These are phyloP conservation scores for Hypoxylon sp. DNA, from an alignment of 2,329 filamentous ascomycete species.

Conservation along the genomic window DNA sequence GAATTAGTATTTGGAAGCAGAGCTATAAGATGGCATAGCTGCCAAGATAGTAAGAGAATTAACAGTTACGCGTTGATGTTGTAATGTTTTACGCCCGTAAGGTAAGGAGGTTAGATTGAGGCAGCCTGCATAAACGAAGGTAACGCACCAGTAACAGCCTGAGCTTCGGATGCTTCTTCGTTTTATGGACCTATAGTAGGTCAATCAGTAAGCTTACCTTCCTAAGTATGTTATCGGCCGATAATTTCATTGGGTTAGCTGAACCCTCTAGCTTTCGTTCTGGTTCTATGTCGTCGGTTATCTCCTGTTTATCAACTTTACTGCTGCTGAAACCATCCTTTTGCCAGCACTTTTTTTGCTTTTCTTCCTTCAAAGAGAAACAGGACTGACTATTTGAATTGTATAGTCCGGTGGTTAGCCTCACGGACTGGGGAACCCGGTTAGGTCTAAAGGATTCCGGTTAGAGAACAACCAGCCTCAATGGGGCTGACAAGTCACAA, in stretches of 20 bases:
- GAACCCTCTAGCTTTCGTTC: not conserved
- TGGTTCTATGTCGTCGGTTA: not conserved
- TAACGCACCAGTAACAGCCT: slow-evolving; percentile 1
- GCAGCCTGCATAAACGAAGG: slow-evolving; percentile 37
- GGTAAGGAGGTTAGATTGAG: slow-evolving; percentile 26
- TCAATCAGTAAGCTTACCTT: slow-evolving; percentile 17
- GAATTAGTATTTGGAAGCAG: slow-evolving; percentile 1
- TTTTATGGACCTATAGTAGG: not conserved
- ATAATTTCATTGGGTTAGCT: not conserved
- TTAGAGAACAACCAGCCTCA: slow-evolving; percentile 23
- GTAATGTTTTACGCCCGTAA: slow-evolving; percentile 13
- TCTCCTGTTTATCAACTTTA: not conserved
- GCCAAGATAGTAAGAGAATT: slow-evolving; percentile 17
- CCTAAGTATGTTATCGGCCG: too few species aligned
- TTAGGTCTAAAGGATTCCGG: slow-evolving; percentile 11
- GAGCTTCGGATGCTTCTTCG: slow-evolving; percentile 17
- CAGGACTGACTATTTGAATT: slow-evolving; percentile 2
- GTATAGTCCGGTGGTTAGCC: not conserved
- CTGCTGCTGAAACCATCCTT: not conserved
- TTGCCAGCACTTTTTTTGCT: not conserved
- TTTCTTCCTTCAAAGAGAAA: slow-evolving; percentile 5
- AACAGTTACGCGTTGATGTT: slow-evolving; percentile 15
- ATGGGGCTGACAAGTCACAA: slow-evolving; percentile 18
- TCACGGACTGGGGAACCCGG: slow-evolving; percentile 10
- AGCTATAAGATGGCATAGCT: slow-evolving; percentile 9